Base-by-base conservation (phyloP, 1,284 basidiomycete species). In the Cutaneotrichosporon spelunceum region DNA sequence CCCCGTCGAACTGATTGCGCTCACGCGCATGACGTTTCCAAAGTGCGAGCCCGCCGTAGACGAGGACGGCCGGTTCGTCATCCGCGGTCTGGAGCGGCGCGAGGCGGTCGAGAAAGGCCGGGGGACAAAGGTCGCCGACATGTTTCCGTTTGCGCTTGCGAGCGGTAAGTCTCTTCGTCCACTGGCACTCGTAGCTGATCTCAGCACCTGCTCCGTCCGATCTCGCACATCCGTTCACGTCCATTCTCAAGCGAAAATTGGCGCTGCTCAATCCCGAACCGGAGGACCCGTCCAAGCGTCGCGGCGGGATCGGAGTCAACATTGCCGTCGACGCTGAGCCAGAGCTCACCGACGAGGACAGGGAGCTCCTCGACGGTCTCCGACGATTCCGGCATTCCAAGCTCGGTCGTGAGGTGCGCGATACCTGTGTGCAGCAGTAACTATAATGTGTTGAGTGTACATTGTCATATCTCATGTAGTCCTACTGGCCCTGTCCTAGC, bases 11-110 rank as follows among this genome's bases (percentile, higher is more conserved):
- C 66, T 77, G 23, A 76, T 78, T 53, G 66, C 66, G 11, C 65
- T 78, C 13, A 62, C 71, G 8, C 58, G 69, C n/a, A 76, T 77
- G 72, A 72, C 75, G 19, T 77, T 77, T 56, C 73, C 73, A 1
- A 68, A 72, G 36, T 68, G 68, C 42, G 70, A 74, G 57, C 71
- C 74, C 9, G 65, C 64, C 0, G 66, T 76, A 19, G 74, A 75
- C 52, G 66, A 67, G 6, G 47, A 66, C 7, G 76, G 76, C 0
- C 67, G 70, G 33, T 76, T 76, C 60, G 65, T 76, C 2, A 72
- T 78, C 23, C 60, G 66, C 26, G 76, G 76, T 4, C 45, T 76
- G 42, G 72, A 73, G 60, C 49, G 70, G 27, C 60, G 74, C 30
- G 70, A 72, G n/a, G 73, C 68, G 16, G 60, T 68, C 19, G 69